These are phyloP conservation scores for Boletus fagicola DNA, from an alignment of 768 basidiomycete species.

Conservation along the genomic window DNA sequence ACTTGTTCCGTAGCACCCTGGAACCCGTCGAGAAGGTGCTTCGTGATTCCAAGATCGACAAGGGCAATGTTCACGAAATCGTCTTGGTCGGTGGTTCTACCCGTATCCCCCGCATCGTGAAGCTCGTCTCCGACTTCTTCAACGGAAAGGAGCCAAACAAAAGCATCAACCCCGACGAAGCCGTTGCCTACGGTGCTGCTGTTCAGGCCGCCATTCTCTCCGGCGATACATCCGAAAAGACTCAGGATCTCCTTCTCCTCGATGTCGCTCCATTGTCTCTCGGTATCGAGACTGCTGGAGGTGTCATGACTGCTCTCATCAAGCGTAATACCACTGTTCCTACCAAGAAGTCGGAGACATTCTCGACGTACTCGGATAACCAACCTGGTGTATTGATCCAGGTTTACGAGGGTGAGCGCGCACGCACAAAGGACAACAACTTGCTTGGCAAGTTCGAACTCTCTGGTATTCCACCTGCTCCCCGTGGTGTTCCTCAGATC, in stretches of 20 bases:
- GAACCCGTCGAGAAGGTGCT: conserved; percentile 98
- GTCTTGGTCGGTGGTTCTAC: conserved; percentile 98
- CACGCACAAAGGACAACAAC: conserved; percentile 98
- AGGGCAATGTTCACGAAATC: conserved; percentile 92
- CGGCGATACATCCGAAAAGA: conserved; percentile 97
- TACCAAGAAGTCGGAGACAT: conserved; percentile 97
- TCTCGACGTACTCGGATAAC: conserved; percentile 98
- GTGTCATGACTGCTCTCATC: conserved; percentile 98
- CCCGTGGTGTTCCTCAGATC: conserved; percentile 96
- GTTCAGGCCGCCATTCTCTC: conserved; percentile 98
- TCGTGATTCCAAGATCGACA: conserved; percentile 97
- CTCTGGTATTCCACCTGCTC: conserved; percentile 92
- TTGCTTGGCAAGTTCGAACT: conserved; percentile 98
- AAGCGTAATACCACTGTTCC: conserved; percentile 98
- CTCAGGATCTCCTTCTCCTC: conserved; percentile 91
- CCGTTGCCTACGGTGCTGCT: conserved; percentile 97
- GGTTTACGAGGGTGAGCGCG: conserved; percentile 97
- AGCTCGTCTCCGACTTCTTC: conserved; percentile 98
- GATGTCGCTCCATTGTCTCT: conserved; percentile 89
- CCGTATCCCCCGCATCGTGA: conserved; percentile 95
- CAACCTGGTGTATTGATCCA: conserved; percentile 98
- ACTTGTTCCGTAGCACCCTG: conserved; percentile 90
- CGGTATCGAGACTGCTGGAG: conserved; percentile 98
- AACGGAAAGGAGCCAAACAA: conserved; percentile 99
- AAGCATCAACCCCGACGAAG: conserved; percentile 99